Conservation (phyloP, 2,329 filamentous ascomycete genomes). For the Trichophyton equinum region DNA sequence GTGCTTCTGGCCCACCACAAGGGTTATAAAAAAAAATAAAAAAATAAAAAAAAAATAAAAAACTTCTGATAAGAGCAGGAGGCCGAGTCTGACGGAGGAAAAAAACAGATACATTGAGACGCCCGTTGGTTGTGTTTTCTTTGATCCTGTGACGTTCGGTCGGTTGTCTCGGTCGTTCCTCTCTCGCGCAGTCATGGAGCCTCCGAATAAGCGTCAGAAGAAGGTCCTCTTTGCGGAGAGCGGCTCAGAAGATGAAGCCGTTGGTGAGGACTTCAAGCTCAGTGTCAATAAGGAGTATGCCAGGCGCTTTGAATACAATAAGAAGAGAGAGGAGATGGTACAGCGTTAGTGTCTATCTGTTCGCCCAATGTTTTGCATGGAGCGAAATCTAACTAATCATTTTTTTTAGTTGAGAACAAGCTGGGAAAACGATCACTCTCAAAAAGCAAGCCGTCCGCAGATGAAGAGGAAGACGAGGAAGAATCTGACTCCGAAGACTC, state of each 20-base stretch:
- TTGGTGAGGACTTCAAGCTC: slow-evolving; percentile 36
- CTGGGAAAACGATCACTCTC: slow-evolving; percentile 42
- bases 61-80: not conserved
- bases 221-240: slow-evolving; percentile 31
- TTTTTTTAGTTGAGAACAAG: slow-evolving; percentile 68
- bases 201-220: slow-evolving; percentile 30
- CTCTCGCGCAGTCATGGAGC: slow-evolving; percentile 25
- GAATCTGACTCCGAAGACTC: slow-evolving; percentile 50
- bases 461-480: slow-evolving; percentile 39
- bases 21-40: no score
- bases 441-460: slow-evolving; percentile 14
- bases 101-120: not conserved
- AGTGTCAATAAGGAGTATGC: slow-evolving; percentile 89
- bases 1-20: not conserved
- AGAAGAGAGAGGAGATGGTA: slow-evolving; percentile 82
- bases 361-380: not conserved
- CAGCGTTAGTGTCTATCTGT: slow-evolving; percentile 21
- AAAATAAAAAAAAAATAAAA: not conserved
- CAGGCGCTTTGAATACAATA: slow-evolving; percentile 85
- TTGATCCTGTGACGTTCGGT: not conserved
- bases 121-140: not conserved
- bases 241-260: slow-evolving; percentile 28
- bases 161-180: not conserved
- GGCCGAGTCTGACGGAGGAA: not conserved
- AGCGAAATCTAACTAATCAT: not conserved